Base-by-base conservation (phyloP, 164 flowering plant genomes). In the Vitis rotundifolia region DNA sequence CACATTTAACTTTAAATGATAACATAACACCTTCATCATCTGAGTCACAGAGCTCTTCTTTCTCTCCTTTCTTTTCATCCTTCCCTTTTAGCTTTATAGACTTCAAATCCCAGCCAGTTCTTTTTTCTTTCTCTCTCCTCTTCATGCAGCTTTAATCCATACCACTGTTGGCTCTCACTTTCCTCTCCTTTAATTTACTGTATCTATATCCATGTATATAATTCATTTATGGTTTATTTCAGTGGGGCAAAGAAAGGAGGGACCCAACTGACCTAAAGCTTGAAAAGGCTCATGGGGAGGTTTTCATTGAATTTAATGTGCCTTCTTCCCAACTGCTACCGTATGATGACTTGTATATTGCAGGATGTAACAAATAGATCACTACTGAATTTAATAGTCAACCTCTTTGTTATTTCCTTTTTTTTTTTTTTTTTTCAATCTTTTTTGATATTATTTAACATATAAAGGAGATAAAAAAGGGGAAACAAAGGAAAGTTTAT, bases 311-410 rank as follows among this genome's bases (percentile, higher is more conserved):
- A 68, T 72, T 68, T 59, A 65, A 57, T 69, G 80, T 67, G 51
- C 61, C 54, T 66, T 70, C 80, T 70, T 66, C 74, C 80, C 80
- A 71, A 71, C 76, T 75, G 71, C 71, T 69, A 48, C 72, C 62
- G 61, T 75, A 67, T 75, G 72, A 69, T 59, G 14, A 48, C 12
- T n/a, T 53, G 26, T 68, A 37, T 6, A 48, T 44, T 69, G 11
- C 48, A 70, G 59, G 54, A 29, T 64, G 44, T 31, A 52, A 53
- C 49, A 65, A 75, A 48, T 51, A 72, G 49, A 60, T 51, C 63
- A 49, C 22, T 51, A 37, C 53, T 10, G 28, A 61, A 67, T 61
- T 60, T 60, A 59, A 67, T 66, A 66, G 14, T 61, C 67, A 72
- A 48, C 50, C 10, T 5, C 11, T 57, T 53, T 65, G 26, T 22